Base-by-base conservation (phyloP, 345 rosid species). In the Aegle marmelos region DNA sequence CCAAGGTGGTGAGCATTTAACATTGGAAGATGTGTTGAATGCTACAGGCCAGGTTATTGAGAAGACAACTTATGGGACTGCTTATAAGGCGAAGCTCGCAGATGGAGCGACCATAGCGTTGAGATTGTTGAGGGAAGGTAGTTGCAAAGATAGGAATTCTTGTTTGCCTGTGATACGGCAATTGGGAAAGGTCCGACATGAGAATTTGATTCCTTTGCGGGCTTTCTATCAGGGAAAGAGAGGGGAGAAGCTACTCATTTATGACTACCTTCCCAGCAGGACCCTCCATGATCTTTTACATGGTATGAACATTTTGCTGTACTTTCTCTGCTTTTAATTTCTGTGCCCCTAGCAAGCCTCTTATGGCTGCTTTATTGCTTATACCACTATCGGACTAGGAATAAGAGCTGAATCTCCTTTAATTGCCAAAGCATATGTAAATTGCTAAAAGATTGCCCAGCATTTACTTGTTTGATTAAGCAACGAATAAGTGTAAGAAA, bases 1-100 rank as follows among this genome's bases (percentile, higher is more conserved):
- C 77, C 94, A 96, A 89, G 99, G 99, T 2, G 98, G 97, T 4
- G 98, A 96, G 91, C 95, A 94, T 85, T 89, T 96, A 84, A 89
- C 94, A 1, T 81, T 96, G 28, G 99, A 92, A 61, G 99, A 94
- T 80, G 99, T 96, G 62, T 79, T 96, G 87, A 96, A 96, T 76
- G 99, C 99, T 2, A 96, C 99, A 0, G 99, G 99, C 24, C 98
- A 94, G 63, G 98, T 96, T 22, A 89, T 91, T 88, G 99, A 96
- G 89, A 96, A 96, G 88, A 94, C 97, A 9, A 92, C 84, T 60
- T 96, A 96, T 67, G 98, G 99, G 69, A 96, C 98, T 21, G 94
- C 93, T 10, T 96, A 96, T 67, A 94, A 96, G 89, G 99, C 99
- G 4, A 96, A 92, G 86, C 97, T 96, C 56, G 87, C 89, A 16